Base-by-base conservation (phyloP, 176 grass and related monocot genomes). In the Juncus effusus region DNA sequence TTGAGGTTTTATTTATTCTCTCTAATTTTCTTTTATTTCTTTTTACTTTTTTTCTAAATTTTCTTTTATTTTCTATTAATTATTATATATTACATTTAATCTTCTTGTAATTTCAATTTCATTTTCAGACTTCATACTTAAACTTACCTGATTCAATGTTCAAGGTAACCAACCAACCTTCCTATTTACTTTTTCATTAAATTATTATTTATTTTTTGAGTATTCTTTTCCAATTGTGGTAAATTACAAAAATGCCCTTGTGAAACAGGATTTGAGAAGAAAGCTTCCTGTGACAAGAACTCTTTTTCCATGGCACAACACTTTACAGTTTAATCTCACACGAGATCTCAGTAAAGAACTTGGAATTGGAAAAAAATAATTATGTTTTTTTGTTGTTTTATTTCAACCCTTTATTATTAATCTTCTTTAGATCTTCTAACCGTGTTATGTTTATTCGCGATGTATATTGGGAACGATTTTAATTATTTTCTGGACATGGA, bases 211-310 rank as follows among this genome's bases (percentile, higher is more conserved):
- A 14, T 54, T 56, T 36, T 28, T 66, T 51, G 11, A 14, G 16
- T 63, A 3, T 28, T 70, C 37, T 59, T 9, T 36, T 50, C 37
- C 65, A 0, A 57, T 37, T 54, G 9, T 16, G 6, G 10, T 7
- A 42, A 63, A 3, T 55, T 71, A 72, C 50, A 9, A 16, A 62
- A 38, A 19, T 15, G 5, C 4, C 50, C 8, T 65, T 65, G 13
- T 74, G 50, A 50, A 36, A 62, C 80, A 99, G 94, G 94, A 99
- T 81, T 83, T 99, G 62, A 79, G 94, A 35, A 89, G 94, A 62
- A 99, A 93, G 77, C 94, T 99, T 80, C 94, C 94, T 13, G 81
- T 99, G 35, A 99, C 89, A 7, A 83, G 94, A 37, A 99, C 89
- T 42, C 85, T 93, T 51, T 99, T 93, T 77, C 94, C 89, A 56